phyloP scores from a whole-genome alignment of 495 filamentous ascomycete genomes.

The Hyaloscypha bicolor region DNA sequence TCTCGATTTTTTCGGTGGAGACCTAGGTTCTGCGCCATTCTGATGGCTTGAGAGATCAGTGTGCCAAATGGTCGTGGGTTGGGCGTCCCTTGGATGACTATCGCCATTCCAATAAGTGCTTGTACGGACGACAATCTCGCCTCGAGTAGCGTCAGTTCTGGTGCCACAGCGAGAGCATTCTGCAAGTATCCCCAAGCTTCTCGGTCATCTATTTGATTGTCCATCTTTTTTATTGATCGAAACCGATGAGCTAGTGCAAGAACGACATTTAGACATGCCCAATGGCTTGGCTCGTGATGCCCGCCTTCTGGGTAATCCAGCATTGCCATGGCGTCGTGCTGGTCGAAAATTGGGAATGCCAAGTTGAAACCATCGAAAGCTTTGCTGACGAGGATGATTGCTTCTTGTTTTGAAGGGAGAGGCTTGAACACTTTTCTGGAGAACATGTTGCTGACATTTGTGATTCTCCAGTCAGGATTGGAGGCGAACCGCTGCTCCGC shows the following conservation, averaged over 20 bases:
- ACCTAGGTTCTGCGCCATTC: slow-evolving; percentile 93
- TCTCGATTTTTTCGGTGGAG: slow-evolving; percentile 88
- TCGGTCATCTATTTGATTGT: slow-evolving; percentile 80
- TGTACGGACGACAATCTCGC: slow-evolving; percentile 85
- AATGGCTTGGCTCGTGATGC: slow-evolving; percentile 92
- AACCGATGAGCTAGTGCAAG: slow-evolving; percentile 87
- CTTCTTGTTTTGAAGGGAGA: slow-evolving; percentile 78
- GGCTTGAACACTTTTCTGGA: slow-evolving; percentile 77
- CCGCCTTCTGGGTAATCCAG: slow-evolving; percentile 87
- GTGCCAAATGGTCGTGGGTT: slow-evolving; percentile 93
- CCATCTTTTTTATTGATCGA: slow-evolving; percentile 86
- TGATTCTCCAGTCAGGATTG: slow-evolving; percentile 61
- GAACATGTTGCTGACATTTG: slow-evolving; percentile 88
- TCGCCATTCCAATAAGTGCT: slow-evolving; percentile 89
- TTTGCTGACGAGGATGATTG: slow-evolving; percentile 78
- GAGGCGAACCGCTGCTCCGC: neutral
- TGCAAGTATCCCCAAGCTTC: slow-evolving; percentile 94
- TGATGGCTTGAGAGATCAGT: slow-evolving; percentile 85
- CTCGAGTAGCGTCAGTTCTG: slow-evolving; percentile 89
- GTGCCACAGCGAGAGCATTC: slow-evolving; percentile 89
- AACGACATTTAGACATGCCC: slow-evolving; percentile 92
- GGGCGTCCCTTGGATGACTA: slow-evolving; percentile 93
- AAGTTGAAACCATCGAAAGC: slow-evolving; percentile 97
- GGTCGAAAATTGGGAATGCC: slow-evolving; percentile 95
- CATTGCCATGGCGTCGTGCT: slow-evolving; percentile 91